Conservation (phyloP, 345 rosid genomes). For the Syzygium jambos region DNA sequence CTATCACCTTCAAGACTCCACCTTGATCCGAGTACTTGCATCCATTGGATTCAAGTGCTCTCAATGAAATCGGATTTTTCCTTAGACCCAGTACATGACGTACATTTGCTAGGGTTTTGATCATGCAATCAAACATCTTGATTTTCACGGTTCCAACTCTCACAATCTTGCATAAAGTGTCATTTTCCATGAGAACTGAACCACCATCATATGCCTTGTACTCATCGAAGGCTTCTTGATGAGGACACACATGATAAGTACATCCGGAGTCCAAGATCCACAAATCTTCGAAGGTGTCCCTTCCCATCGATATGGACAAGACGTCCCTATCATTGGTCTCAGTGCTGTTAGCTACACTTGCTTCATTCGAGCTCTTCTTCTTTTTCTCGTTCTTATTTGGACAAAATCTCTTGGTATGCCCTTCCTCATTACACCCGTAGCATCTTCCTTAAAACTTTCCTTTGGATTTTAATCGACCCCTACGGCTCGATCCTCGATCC, state of each 20-base stretch:
- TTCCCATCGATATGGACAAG: neutral
- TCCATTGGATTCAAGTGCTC: neutral
- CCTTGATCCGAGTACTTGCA: neutral
- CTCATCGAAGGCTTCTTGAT: neutral
- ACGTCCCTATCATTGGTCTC: neutral
- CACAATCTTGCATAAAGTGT: neutral
- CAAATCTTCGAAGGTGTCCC: neutral
- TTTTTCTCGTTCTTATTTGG: neutral
- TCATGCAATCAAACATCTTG: neutral
- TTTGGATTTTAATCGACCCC: neutral
- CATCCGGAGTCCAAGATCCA: neutral
- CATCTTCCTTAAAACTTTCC: neutral
- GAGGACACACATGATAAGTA: neutral
- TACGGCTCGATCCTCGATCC: neutral
- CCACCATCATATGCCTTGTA: neutral
- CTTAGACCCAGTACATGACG: neutral
- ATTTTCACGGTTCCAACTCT: neutral
- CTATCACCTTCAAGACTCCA: neutral
- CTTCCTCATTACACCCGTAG: neutral
- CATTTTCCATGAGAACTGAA: neutral
- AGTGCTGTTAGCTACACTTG: neutral
- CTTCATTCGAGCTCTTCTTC: neutral
- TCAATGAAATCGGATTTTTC: neutral
- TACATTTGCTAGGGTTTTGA: neutral
- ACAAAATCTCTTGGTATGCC: neutral